A percentile compares a stretch with the other conserved stretches of the same genome.
phyloP scores from a whole-genome alignment of 2,329 filamentous ascomycete genomes.

The Pseudogymnoascus sp. region DNA sequence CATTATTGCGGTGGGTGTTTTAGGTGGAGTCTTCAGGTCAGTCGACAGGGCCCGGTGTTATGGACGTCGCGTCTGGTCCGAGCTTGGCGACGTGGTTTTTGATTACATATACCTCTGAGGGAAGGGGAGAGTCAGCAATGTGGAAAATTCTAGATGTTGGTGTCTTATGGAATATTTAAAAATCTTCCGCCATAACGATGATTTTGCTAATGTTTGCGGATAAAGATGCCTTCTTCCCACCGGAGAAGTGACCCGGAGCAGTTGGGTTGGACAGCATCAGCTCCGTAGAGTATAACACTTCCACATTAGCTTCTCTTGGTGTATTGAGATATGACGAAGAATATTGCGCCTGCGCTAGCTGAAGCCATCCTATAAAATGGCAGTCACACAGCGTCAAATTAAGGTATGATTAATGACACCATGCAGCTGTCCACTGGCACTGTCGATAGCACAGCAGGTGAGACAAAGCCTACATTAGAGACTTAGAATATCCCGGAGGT shows the following conservation, averaged over 20 bases:
- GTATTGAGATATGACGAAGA: background rate
- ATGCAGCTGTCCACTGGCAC: background rate
- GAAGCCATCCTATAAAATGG: background rate
- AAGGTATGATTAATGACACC: background rate
- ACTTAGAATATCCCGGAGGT: background rate
- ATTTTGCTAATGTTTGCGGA: background rate
- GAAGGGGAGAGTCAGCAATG: background rate
- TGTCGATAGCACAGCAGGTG: background rate
- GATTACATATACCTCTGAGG: background rate
- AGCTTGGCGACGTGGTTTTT: background rate
- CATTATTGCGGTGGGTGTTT: background rate
- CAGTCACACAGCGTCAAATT: background rate
- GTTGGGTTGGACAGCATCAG: background rate
- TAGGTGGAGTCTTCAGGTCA: background rate
- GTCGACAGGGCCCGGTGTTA: background rate
- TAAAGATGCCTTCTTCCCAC: background rate
- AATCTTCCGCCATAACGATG: background rate
- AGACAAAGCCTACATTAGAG: background rate
- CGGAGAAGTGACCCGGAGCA: background rate
- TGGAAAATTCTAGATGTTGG: background rate
- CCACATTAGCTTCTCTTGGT: background rate
- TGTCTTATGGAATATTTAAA: background rate
- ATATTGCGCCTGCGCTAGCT: background rate
- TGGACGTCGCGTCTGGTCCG: background rate
- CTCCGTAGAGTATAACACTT: background rate